These are phyloP conservation scores for Quercus phellos DNA, from an alignment of 331 rosid genomes.

Conservation along the genomic window DNA sequence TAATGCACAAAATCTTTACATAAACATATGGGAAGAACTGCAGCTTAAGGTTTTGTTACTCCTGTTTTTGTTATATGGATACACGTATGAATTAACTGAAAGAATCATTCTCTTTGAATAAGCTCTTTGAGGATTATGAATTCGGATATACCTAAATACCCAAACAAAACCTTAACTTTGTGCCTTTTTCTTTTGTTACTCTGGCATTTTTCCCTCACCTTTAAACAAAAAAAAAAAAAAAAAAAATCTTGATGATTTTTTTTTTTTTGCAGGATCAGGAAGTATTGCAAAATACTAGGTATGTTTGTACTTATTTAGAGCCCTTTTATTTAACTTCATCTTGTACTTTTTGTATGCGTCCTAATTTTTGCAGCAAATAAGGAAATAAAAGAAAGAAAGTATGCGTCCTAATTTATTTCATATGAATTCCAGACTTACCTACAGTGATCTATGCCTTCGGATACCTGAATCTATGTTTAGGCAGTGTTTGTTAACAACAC, in stretches of 20 bases:
- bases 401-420: slow-evolving; percentile 25
- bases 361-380: slow-evolving; percentile 1
- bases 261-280: slow-evolving; percentile 68
- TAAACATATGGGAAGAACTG: slow-evolving; percentile 8
- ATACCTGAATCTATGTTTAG: slow-evolving; percentile 97
- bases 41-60: background rate
- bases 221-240: background rate
- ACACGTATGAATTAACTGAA: slow-evolving; percentile 12
- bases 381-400: background rate
- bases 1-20: background rate
- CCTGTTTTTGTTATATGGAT: slow-evolving; percentile 18
- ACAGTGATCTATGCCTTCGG: slow-evolving; percentile 90
- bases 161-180: background rate
- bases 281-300: slow-evolving; percentile 72
- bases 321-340: slow-evolving; percentile 10
- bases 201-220: background rate
- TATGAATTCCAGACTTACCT: slow-evolving; percentile 74
- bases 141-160: background rate
- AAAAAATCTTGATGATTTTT: slow-evolving; percentile 19
- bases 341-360: slow-evolving; percentile 16
- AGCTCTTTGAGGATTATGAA: background rate
- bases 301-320: slow-evolving; percentile 27
- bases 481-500: slow-evolving; percentile 74
- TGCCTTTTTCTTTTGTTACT: background rate
- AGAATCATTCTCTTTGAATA: slow-evolving; percentile 8